Conservation (phyloP, 176 grass and related monocot genomes). For the Tillandsia fasciculata region DNA sequence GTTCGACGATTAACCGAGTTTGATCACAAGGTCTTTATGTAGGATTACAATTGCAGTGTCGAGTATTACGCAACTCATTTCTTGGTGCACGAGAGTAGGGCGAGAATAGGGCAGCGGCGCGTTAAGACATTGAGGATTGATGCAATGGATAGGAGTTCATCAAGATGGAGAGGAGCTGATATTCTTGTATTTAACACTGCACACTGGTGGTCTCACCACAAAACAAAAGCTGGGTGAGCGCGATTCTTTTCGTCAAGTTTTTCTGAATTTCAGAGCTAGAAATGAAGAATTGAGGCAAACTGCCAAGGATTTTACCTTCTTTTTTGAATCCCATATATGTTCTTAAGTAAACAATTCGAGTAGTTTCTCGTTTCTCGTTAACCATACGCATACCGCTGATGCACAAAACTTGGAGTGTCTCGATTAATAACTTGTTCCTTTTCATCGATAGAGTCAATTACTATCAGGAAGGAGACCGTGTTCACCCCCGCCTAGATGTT, state of each 20-base stretch:
- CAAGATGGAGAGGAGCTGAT: slow-evolving; percentile 68
- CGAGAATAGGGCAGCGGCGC: slow-evolving; percentile 51
- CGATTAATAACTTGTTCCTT: slow-evolving; percentile 1
- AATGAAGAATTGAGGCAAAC: neutral
- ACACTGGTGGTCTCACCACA: slow-evolving; percentile 98
- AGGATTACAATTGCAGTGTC: slow-evolving; percentile 86
- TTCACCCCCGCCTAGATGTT: slow-evolving; percentile 46
- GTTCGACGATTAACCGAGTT: neutral
- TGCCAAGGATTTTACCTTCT: neutral
- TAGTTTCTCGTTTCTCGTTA: neutral
- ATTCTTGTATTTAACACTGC: slow-evolving; percentile 92
- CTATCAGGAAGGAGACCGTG: slow-evolving; percentile 71
- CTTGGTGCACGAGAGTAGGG: slow-evolving; percentile 85
- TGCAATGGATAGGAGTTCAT: slow-evolving; percentile 56
- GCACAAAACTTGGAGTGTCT: neutral
- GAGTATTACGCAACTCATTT: slow-evolving; percentile 89
- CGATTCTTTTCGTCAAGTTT: neutral
- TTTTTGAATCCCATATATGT: neutral
- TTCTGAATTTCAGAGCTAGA: neutral
- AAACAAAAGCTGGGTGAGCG: slow-evolving; percentile 81
- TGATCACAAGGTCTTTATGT: slow-evolving; percentile 16
- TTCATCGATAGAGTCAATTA: slow-evolving; percentile 64
- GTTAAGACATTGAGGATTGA: slow-evolving; percentile 55
- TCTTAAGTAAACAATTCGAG: neutral
- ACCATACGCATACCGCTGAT: neutral